phyloP scores from a whole-genome alignment of 192 early-diverging fungal species.

The Lunasporangiospora selenospora region DNA sequence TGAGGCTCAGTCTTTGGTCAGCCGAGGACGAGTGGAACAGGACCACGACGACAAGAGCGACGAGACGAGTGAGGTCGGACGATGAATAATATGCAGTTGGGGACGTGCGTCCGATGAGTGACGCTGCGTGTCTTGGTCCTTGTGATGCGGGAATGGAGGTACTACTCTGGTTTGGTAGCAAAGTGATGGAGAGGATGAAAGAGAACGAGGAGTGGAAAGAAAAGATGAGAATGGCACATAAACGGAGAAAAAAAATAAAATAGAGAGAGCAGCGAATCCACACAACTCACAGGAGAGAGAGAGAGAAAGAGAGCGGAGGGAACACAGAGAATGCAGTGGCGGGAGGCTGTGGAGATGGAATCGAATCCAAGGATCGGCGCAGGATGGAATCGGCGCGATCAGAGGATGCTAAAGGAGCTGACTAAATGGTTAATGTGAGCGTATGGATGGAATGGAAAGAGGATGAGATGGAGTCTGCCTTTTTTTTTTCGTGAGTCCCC shows the following conservation, averaged over 20 bases:
- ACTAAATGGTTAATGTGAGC: neutral
- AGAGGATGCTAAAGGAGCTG: neutral
- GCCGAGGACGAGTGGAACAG: too few relatives aligned
- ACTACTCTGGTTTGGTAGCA: constrained; percentile 4
- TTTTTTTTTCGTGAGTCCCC: neutral
- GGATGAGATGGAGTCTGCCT: neutral
- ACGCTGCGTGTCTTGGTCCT: too few relatives aligned
- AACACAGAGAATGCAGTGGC: constrained; percentile 1
- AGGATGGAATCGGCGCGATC: neutral
- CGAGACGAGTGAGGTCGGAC: too few relatives aligned
- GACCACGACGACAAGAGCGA: too few relatives aligned
- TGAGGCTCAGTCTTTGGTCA: too few relatives aligned
- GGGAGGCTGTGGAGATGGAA: constrained; percentile 10
- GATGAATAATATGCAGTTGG: too few relatives aligned
- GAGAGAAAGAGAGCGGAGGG: too few relatives aligned
- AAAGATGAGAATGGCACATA: neutral
- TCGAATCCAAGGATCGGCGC: neutral
- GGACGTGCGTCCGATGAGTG: too few relatives aligned
- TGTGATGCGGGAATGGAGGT: too few relatives aligned
- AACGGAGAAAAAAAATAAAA: too few relatives aligned
- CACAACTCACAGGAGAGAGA: too few relatives aligned
- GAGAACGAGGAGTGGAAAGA: constrained; percentile 10
- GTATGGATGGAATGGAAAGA: neutral
- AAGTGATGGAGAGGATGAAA: constrained; percentile 11
- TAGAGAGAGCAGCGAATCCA: too few relatives aligned